Conservation (phyloP, 148 eudicot genomes). For the Polygonum aviculare region DNA sequence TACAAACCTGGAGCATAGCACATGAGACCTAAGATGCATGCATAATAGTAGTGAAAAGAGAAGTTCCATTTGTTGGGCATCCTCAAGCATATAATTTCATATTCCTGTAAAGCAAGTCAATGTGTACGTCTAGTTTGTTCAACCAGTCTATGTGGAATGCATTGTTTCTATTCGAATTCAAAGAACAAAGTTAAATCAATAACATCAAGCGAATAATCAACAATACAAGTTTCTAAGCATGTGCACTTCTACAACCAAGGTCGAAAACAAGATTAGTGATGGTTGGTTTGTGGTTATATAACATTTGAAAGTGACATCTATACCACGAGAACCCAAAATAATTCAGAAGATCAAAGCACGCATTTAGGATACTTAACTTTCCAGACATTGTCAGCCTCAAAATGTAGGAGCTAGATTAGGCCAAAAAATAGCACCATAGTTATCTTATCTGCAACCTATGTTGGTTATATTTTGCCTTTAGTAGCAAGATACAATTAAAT, state of each 20-base stretch:
- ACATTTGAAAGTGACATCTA: not conserved
- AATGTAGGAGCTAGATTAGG: not conserved
- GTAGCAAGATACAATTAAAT: not conserved
- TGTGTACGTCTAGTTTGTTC: not conserved
- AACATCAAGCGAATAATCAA: not conserved
- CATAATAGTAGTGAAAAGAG: conserved; percentile 71
- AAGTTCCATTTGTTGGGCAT: conserved; percentile 98
- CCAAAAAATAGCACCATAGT: not conserved
- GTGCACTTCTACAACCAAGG: not conserved
- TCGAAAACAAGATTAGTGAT: not conserved
- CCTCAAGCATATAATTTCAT: conserved; percentile 57
- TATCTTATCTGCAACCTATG: not conserved
- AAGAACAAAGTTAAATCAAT: not conserved
- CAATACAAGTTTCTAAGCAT: not conserved
- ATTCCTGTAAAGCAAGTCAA: conserved; percentile 33
- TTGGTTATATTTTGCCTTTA: not conserved
- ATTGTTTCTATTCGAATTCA: not conserved
- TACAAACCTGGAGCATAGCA: conserved; percentile 66
- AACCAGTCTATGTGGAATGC: not conserved
- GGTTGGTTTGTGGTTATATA: not conserved
- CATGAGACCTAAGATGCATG: conserved; percentile 45
- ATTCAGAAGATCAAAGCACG: not conserved
- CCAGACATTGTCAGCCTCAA: not conserved
- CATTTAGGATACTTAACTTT: not conserved
- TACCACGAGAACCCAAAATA: not conserved